phyloP scores from a whole-genome alignment of 106 monocot genomes.

The Dendrobium catenatum region DNA sequence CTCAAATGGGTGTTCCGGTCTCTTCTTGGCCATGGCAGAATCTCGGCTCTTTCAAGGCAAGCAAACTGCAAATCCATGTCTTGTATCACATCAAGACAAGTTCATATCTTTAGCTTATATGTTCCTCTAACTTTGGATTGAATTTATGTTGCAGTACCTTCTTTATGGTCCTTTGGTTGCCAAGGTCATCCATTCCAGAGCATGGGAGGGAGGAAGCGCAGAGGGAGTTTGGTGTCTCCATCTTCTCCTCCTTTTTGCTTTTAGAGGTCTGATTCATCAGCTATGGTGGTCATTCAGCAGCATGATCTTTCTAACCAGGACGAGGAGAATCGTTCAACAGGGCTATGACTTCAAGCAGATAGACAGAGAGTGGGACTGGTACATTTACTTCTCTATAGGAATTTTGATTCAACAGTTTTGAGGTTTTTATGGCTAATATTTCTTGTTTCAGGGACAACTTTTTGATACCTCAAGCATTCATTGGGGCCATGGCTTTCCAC shows the following conservation, averaged over 20 bases:
- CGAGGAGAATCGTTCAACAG: slow-evolving; percentile 37
- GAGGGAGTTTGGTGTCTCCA: slow-evolving; percentile 41
- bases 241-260: slow-evolving; percentile 43
- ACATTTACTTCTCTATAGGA: background rate
- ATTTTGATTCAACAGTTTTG: background rate
- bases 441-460: slow-evolving; percentile 72
- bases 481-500: slow-evolving; percentile 46
- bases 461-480: slow-evolving; percentile 52
- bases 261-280: slow-evolving; percentile 35
- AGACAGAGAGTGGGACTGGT: slow-evolving; percentile 90
- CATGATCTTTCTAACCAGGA: slow-evolving; percentile 66
- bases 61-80: background rate
- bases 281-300: slow-evolving; percentile 43
- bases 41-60: slow-evolving; percentile 43
- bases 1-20: slow-evolving; percentile 18
- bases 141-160: slow-evolving; percentile 52
- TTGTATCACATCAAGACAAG: background rate
- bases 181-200: slow-evolving; percentile 37
- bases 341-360: slow-evolving; percentile 69
- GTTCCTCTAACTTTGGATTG: background rate
- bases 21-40: slow-evolving; percentile 53
- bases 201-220: slow-evolving; percentile 27
- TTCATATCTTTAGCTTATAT: background rate
- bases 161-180: slow-evolving; percentile 72
- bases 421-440: background rate